phyloP scores from a whole-genome alignment of 176 grass and related monocot genomes.

The Dendrocalamus sinicus region DNA sequence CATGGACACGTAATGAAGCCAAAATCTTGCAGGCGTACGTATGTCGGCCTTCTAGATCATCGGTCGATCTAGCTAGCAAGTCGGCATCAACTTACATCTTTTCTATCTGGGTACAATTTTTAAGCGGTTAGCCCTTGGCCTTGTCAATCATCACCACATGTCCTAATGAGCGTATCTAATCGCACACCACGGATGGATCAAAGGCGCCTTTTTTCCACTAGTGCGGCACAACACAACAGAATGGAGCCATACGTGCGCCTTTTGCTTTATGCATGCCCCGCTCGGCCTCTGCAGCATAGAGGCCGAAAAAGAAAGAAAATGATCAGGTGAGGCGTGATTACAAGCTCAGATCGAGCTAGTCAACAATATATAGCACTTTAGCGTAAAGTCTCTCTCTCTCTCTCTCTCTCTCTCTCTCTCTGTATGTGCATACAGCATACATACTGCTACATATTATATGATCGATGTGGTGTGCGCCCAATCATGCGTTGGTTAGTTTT shows the following conservation, averaged over 20 bases:
- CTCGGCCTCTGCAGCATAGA: background rate
- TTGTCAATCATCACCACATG: slow-evolving; percentile 35
- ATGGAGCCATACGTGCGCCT: slow-evolving; percentile 16
- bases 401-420: background rate
- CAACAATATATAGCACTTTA: background rate
- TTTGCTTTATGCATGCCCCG: slow-evolving; percentile 36
- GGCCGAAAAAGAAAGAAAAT: background rate
- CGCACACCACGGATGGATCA: slow-evolving; percentile 51
- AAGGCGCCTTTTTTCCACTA: slow-evolving; percentile 19
- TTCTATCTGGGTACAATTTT: background rate
- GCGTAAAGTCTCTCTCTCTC: too few species aligned
- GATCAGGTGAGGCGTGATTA: background rate
- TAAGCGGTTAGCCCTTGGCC: background rate
- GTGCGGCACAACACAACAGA: slow-evolving; percentile 29
- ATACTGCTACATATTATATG: background rate
- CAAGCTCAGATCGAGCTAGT: background rate
- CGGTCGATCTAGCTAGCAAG: background rate
- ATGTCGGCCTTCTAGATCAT: slow-evolving; percentile 18
- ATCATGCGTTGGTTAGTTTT: slow-evolving; percentile 35
- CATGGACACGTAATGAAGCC: slow-evolving; percentile 8
- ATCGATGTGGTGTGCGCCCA: slow-evolving; percentile 18
- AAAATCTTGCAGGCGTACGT: slow-evolving; percentile 5
- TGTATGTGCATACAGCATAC: background rate
- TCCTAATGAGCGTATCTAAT: slow-evolving; percentile 64
- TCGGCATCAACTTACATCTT: slow-evolving; percentile 18